Conservation (phyloP, 352 stramenopile genomes). For the Globisporangium heterothallicum region DNA sequence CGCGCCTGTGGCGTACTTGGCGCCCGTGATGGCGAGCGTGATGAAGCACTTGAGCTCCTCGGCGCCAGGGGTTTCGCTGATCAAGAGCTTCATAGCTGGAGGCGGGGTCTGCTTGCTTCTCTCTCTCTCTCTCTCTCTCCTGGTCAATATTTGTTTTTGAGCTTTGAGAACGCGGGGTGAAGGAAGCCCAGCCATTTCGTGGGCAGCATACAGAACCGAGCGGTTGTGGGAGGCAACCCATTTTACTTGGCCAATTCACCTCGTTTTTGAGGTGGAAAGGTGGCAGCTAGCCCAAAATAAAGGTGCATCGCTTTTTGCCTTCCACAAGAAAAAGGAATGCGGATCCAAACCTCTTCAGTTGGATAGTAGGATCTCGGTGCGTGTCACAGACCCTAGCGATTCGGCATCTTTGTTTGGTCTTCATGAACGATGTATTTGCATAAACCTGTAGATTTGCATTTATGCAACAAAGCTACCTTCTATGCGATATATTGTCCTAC, state of each 20-base stretch:
- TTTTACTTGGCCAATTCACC: background rate
- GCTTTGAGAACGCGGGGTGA: too few relatives aligned
- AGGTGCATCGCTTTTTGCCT: background rate
- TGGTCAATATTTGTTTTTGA: conserved; percentile 7
- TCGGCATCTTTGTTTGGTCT: too few relatives aligned
- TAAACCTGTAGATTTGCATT: too few relatives aligned
- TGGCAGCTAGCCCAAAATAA: background rate
- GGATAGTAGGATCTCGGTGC: too few relatives aligned
- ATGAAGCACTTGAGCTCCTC: conserved; percentile 86
- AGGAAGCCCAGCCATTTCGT: conserved; percentile 1
- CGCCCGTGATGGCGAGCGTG: conserved; percentile 39
- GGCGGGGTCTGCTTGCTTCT: background rate
- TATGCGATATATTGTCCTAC: too few relatives aligned
- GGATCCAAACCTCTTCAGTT: too few relatives aligned
- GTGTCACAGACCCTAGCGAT: too few relatives aligned
- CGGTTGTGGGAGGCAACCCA: too few relatives aligned
- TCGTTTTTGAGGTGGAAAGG: conserved; percentile 1
- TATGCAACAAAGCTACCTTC: too few relatives aligned
- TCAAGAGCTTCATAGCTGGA: conserved; percentile 59
- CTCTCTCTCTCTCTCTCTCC: background rate
- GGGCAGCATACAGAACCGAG: too few relatives aligned
- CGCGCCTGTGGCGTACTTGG: conserved; percentile 40
- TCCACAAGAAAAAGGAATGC: conserved; percentile 9
- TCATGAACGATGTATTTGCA: too few relatives aligned
- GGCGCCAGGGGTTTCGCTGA: conserved; percentile 47